phyloP scores from a whole-genome alignment of 306 rosid genomes.

The Purshia tridentata region DNA sequence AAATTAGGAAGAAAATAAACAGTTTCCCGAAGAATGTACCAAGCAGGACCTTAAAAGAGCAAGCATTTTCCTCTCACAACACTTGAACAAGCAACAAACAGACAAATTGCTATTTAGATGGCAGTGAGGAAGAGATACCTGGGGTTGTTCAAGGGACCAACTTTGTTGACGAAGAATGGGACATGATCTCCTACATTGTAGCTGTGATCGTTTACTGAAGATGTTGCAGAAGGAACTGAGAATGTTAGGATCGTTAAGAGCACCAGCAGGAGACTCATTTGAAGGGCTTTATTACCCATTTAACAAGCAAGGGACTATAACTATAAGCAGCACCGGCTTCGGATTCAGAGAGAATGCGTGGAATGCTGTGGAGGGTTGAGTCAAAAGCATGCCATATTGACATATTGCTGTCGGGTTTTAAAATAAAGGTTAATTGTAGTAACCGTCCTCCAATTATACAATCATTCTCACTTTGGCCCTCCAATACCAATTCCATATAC shows the following conservation, averaged over 20 bases:
- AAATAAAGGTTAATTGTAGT: too few relatives aligned
- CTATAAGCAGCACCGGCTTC: background rate
- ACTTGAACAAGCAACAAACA: background rate
- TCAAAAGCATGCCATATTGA: too few relatives aligned
- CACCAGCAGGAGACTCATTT: constrained; percentile 32
- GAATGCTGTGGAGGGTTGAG: too few relatives aligned
- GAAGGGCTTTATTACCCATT: constrained; percentile 39
- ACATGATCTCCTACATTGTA: constrained; percentile 58
- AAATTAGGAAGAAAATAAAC: background rate
- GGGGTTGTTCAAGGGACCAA: constrained; percentile 86
- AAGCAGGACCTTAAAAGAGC: background rate
- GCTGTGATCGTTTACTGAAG: constrained; percentile 48
- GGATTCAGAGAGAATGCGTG: too few relatives aligned
- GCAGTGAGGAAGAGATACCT: constrained; percentile 41
- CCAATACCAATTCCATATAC: too few relatives aligned
- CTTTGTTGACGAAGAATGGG: constrained; percentile 70
- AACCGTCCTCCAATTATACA: too few relatives aligned
- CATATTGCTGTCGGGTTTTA: too few relatives aligned
- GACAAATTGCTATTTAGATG: background rate
- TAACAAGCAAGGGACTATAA: background rate
- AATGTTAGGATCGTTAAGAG: constrained; percentile 26
- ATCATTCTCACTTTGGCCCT: too few relatives aligned
- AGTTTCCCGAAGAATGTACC: background rate
- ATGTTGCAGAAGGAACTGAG: constrained; percentile 31
- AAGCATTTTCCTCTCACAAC: background rate